Percentiles rank a stretch among this genome's conserved stretches.
phyloP scores from a whole-genome alignment of 179 eudicot species.

The Sideroxylon spinosum region DNA sequence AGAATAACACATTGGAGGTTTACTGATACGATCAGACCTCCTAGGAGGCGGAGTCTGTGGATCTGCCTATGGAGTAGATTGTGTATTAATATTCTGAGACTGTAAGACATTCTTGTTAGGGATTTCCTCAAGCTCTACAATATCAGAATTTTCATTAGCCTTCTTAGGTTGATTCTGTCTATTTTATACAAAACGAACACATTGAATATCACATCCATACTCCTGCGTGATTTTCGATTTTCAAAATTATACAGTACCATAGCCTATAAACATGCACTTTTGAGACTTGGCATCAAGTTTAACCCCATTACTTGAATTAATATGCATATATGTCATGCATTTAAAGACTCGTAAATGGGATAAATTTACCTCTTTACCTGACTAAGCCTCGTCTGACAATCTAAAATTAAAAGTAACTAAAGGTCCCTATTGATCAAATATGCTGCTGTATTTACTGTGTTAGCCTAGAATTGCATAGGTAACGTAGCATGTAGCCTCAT shows the following conservation, averaged over 20 bases:
- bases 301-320: neutral
- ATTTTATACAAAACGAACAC: neutral
- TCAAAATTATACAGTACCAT: conserved; percentile 8
- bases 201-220: neutral
- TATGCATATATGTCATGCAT: neutral
- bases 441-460: neutral
- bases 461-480: neutral
- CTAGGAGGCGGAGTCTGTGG: neutral
- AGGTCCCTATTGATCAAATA: neutral
- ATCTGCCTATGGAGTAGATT: too few relatives aligned
- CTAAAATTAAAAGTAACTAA: too few relatives aligned
- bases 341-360: neutral
- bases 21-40: neutral
- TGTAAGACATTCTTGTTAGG: neutral
- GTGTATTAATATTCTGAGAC: neutral
- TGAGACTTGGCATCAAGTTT: neutral
- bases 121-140: neutral
- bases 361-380: neutral
- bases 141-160: neutral
- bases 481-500: neutral
- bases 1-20: neutral
- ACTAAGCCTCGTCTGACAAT: too few relatives aligned
- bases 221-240: neutral
- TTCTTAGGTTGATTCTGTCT: neutral
- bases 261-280: conserved; percentile 12